Evolutionary conservation across 345 rosid genomes (phyloP), one percentile per base, ranked within the genome.

Genomic region (Mallotus nudiflorus): DNA sequence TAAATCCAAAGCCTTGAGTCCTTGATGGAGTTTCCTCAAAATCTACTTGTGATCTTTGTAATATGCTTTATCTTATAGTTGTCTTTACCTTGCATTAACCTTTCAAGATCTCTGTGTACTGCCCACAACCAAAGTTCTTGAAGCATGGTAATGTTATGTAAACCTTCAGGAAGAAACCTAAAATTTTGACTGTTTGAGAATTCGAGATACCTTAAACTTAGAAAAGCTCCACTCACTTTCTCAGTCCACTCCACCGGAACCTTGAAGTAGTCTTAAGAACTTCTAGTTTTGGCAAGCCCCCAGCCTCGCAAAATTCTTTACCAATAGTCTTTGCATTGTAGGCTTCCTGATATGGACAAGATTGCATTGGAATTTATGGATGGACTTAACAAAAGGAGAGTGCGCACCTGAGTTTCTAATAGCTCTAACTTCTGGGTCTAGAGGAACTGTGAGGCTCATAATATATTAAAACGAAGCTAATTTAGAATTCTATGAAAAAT

Each of bases 191-290:
- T 56, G 48, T 12, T 1, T 0, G 18, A 0, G 3, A 0, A 12
- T 8, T 7, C 11, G 39, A 65, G 68, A 65, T 1, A 65, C 9
- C 56, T 46, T 48, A 63, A 63, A 25, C 52, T 63, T 16, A 52
- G 67, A 63, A 63, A 63, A 42, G 67, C 67, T 5, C 52, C 35
- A 0, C 16, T 22, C 24, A 27, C 67, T 12, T 44, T 25, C 22
- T 63, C 67, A 63, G 33, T 45, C 67, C 67, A 44, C 67, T 63
- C 67, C 37, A 63, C 24, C 10, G 62, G 74, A 28, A 19, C 15
- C 11, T 0, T 0, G 74, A 71, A 37, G 22, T 35, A 51, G 62
- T 62, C 2, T 0, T 22, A 28, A 62, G 68, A 62, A 16, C 20
- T 53, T 68, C 51, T 15, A 55, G 53, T 18, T 42, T 9, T 12